Percentiles rank a stretch among this genome's conserved stretches.
phyloP scores from a whole-genome alignment of 1,139 yeast species.

The Taiozyma sp. region DNA sequence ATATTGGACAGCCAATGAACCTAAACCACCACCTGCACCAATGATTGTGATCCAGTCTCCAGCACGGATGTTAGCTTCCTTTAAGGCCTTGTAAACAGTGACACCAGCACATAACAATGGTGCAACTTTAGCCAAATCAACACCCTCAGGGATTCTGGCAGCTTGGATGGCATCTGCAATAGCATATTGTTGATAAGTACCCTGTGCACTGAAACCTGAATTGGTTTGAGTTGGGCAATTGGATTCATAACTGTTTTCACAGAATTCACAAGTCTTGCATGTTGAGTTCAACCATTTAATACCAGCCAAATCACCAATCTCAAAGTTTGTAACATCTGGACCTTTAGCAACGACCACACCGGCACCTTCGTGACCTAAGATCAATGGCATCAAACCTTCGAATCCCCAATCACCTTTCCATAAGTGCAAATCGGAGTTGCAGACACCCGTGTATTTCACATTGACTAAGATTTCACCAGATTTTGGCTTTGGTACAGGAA shows the following conservation, averaged over 20 bases:
- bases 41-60: constrained; percentile 63
- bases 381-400: constrained; percentile 60
- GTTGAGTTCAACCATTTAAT: constrained; percentile 63
- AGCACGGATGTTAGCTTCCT: constrained; percentile 48
- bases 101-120: constrained; percentile 67
- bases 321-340: constrained; percentile 51
- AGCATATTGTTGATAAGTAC: constrained; percentile 63
- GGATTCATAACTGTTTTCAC: constrained; percentile 49
- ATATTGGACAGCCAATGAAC: constrained; percentile 58
- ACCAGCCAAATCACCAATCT: constrained; percentile 59
- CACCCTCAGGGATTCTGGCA: constrained; percentile 49
- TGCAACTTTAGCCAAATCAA: constrained; percentile 52
- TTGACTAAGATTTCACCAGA: constrained; percentile 63
- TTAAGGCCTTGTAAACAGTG: constrained; percentile 62
- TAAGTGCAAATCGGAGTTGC: constrained; percentile 77
- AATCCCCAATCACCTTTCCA: constrained; percentile 83
- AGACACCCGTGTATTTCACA: constrained; percentile 73
- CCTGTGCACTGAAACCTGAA: constrained; percentile 65
- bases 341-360: constrained; percentile 61
- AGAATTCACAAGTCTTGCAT: constrained; percentile 54
- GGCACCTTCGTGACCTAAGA: constrained; percentile 71
- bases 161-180: constrained; percentile 65
- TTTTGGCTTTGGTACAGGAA: constrained; percentile 66
- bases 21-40: constrained; percentile 68
- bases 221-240: constrained; percentile 56